These are phyloP conservation scores for Fusarium hostae DNA, from an alignment of 2,329 filamentous ascomycete genomes.

Conservation along the genomic window DNA sequence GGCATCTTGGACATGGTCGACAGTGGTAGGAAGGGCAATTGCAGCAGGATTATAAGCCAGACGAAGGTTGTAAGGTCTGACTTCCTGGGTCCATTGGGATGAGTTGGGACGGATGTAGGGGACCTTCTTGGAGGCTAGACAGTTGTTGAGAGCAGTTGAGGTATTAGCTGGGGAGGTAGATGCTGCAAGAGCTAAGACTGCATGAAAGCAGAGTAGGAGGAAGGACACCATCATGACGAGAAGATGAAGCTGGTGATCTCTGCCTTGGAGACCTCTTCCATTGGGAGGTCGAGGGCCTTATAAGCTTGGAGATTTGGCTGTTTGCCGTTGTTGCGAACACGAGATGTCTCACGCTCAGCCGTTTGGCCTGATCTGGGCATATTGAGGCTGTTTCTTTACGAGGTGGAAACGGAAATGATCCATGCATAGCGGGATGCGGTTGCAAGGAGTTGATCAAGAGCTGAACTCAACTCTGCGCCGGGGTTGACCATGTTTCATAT, in stretches of 20 bases:
- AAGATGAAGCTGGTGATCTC: not conserved
- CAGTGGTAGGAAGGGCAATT: constrained; percentile 47
- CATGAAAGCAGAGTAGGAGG: constrained; percentile 11
- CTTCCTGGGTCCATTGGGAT: constrained; percentile 48
- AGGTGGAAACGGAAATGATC: constrained; percentile 16
- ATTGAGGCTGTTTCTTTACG: constrained; percentile 16
- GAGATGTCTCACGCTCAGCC: not conserved
- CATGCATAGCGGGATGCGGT: not conserved
- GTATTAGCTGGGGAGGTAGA: constrained; percentile 2
- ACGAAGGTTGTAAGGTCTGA: constrained; percentile 49
- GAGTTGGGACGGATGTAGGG: constrained; percentile 36
- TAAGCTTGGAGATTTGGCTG: not conserved
- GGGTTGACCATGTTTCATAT: not conserved
- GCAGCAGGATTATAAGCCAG: constrained; percentile 47
- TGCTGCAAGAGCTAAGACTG: not conserved
- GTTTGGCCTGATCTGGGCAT: not conserved
- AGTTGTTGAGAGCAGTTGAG: constrained; percentile 33
- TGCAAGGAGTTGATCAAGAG: not conserved
- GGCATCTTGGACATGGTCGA: constrained; percentile 56
- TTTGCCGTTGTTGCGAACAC: not conserved
- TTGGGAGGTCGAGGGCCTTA: not conserved
- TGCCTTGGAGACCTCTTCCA: accelerated
- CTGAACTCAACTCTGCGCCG: not conserved
- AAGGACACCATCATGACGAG: not conserved
- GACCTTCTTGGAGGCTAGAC: constrained; percentile 40